These are phyloP conservation scores for Rutstroemia sp. DNA, from an alignment of 2,329 filamentous ascomycete genomes.

Conservation along the genomic window DNA sequence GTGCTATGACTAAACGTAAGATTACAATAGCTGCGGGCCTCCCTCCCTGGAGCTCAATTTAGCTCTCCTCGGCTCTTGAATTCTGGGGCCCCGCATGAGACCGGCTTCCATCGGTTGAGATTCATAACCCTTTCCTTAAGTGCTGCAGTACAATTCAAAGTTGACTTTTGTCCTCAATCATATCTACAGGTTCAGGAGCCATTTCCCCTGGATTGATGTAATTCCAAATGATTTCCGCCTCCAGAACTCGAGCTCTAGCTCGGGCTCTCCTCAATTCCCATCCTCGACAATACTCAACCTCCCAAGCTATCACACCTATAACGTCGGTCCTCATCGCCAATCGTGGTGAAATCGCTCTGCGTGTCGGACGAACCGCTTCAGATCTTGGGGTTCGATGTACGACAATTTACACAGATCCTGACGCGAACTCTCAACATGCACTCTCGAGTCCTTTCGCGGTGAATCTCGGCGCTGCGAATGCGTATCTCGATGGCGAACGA, in stretches of 20 bases:
- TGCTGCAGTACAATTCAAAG: too few relatives aligned
- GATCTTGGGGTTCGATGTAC: slow-evolving; percentile 88
- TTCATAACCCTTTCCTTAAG: not conserved
- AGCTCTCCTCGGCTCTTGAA: not conserved
- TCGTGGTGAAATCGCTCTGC: slow-evolving; percentile 90
- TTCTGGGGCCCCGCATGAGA: not conserved
- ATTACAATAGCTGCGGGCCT: too few relatives aligned
- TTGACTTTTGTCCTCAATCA: not conserved
- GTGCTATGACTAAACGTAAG: too few relatives aligned
- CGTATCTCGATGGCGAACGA: slow-evolving; percentile 87
- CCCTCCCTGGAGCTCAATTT: too few relatives aligned
- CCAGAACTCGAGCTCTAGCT: slow-evolving; percentile 24
- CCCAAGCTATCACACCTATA: slow-evolving; percentile 38
- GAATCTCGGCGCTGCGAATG: slow-evolving; percentile 73
- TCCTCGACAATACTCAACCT: slow-evolving; percentile 15
- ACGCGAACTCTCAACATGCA: slow-evolving; percentile 81
- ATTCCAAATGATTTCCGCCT: slow-evolving; percentile 22
- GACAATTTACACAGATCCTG: slow-evolving; percentile 90
- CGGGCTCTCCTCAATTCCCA: slow-evolving; percentile 20
- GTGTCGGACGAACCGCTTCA: slow-evolving; percentile 81
- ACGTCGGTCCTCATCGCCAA: slow-evolving; percentile 92
- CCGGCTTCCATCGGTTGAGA: not conserved
- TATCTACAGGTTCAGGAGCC: not conserved
- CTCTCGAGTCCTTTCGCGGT: slow-evolving; percentile 76
- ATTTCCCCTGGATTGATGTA: not conserved